Evolutionary conservation across 345 rosid species (phyloP), one percentile per base, ranked within the genome.

Genomic region (Excoecaria cochinchinensis): DNA sequence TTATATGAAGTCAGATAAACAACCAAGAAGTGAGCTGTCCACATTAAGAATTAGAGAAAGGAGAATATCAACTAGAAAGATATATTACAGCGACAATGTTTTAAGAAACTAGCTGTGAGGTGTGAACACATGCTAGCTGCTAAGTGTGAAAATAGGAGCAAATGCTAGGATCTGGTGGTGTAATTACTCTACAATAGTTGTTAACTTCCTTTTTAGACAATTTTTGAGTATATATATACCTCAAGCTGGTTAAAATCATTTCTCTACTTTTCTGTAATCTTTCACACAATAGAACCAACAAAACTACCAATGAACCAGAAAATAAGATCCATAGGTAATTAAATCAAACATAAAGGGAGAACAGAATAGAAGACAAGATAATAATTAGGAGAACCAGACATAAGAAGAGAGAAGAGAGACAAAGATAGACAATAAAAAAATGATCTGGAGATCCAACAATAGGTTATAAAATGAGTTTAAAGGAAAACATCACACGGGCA

Each of bases 1-100:
- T 31, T 31, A 31, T 31, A 2, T 44, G 10, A 44, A 47, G 68
- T 83, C 74, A 82, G 82, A 62, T 50, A 59, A 74, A 74, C 42
- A 39, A 62, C 69, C 16, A 75, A 7, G 10, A 25, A 38, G 8
- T 15, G 8, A 38, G 6, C 2, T 50, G 57, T 44, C 63, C 58
- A 57, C 17, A 6, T 46, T 24, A 70, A 71, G 31, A 81, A 56
- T 16, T 19, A 8, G 56, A 46, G 48, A n/a, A 67, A 64, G 71
- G 31, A n/a, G 40, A n/a, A 68, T 22, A 58, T 3, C 8, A 0
- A 4, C 57, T 25, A 25, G 16, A 38, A 17, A 39, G 19, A 1
- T 17, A 22, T 14, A 53, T 53, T 53, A 13, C 8, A 25, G 60
- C 8, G 62, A 58, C 3, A 64, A 25, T 10, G 13, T 31, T 1